phyloP scores from a whole-genome alignment of 768 basidiomycete genomes.

The Filobasidium floriforme region DNA sequence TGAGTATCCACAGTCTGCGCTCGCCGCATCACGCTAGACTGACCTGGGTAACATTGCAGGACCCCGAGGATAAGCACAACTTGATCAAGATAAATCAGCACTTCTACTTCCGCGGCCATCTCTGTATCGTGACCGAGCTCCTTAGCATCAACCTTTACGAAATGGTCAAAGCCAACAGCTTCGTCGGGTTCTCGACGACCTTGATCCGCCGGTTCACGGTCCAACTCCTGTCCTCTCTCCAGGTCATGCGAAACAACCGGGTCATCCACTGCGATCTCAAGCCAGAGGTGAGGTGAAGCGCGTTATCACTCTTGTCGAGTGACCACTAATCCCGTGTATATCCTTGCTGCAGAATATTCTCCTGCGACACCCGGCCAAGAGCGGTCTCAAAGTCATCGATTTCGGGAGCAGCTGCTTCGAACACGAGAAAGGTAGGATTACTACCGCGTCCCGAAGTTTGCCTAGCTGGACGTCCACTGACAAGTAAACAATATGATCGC shows the following conservation, averaged over 20 bases:
- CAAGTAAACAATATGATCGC: conserved; percentile 2
- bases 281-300: conserved; percentile 65
- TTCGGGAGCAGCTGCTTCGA: conserved; percentile 98
- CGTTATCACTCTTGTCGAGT: not conserved
- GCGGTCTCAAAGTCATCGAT: conserved; percentile 95
- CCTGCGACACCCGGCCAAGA: conserved; percentile 87
- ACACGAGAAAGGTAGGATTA: conserved; percentile 83
- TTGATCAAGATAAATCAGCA: conserved; percentile 98
- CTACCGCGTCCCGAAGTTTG: conserved; percentile 13
- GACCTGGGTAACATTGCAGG: conserved; percentile 50
- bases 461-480: conserved; percentile 14
- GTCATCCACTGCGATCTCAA: conserved; percentile 99
- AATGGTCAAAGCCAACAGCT: conserved; percentile 96
- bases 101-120: conserved; percentile 94
- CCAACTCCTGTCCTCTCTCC: conserved; percentile 86
- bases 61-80: conserved; percentile 90
- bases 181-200: conserved; percentile 92
- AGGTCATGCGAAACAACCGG: conserved; percentile 89
- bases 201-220: conserved; percentile 92
- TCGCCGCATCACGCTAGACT: too few species aligned
- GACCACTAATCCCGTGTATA: conserved; percentile 10
- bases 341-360: conserved; percentile 67
- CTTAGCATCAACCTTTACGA: conserved; percentile 98
- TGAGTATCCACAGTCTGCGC: too few species aligned
- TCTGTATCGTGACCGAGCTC: conserved; percentile 97